These are phyloP conservation scores for Terfezia boudieri DNA, from an alignment of 495 filamentous ascomycete genomes.

Conservation along the genomic window DNA sequence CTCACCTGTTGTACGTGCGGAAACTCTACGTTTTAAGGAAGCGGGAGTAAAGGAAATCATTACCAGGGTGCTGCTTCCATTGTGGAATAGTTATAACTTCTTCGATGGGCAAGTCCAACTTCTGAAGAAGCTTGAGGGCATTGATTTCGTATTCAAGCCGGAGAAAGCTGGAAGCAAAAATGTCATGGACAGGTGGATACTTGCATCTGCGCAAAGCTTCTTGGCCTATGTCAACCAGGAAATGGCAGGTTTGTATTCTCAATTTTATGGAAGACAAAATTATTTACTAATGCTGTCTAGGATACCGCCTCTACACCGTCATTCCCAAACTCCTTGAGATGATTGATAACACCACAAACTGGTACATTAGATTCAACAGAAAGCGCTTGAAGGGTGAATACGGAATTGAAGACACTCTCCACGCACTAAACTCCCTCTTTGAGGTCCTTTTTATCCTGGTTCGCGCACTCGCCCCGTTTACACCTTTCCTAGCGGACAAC, in stretches of 20 bases:
- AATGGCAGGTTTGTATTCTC: slow-evolving; percentile 43
- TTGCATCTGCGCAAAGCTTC: slow-evolving; percentile 81
- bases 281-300: slow-evolving; percentile 17
- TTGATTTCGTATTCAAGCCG: slow-evolving; percentile 64
- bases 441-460: slow-evolving; percentile 82
- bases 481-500: slow-evolving; percentile 82
- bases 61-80: slow-evolving; percentile 71
- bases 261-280: background rate
- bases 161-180: slow-evolving; percentile 59
- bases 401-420: slow-evolving; percentile 65
- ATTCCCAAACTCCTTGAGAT: slow-evolving; percentile 69
- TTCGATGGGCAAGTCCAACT: slow-evolving; percentile 89
- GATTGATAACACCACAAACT: slow-evolving; percentile 93
- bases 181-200: slow-evolving; percentile 92
- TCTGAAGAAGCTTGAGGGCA: slow-evolving; percentile 65
- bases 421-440: slow-evolving; percentile 90
- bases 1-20: slow-evolving; percentile 83
- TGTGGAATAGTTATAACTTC: slow-evolving; percentile 98
- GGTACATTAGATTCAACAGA: slow-evolving; percentile 99
- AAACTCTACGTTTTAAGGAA: slow-evolving; percentile 83
- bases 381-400: slow-evolving; percentile 86
- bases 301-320: slow-evolving; percentile 78
- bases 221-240: slow-evolving; percentile 85
- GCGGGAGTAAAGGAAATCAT: slow-evolving; percentile 88
- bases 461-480: slow-evolving; percentile 78